These are phyloP conservation scores for Cryphonectria japonica DNA, from an alignment of 2,329 filamentous ascomycete species.

Conservation along the genomic window DNA sequence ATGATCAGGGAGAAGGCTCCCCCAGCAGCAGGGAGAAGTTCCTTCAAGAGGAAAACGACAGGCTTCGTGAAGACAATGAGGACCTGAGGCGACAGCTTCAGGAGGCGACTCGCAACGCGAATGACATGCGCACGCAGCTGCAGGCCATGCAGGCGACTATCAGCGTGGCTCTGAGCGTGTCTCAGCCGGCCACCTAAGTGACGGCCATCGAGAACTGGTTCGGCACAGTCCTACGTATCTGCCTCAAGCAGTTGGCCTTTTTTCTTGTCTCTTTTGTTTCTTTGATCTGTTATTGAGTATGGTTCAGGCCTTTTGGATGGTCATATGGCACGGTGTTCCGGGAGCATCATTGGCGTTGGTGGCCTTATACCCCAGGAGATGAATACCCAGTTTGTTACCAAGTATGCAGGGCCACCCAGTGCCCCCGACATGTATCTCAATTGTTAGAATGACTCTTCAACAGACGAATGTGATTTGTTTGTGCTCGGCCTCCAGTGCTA, in stretches of 20 bases:
- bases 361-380: neutral
- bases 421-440: neutral
- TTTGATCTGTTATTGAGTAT: neutral
- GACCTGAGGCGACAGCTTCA: slow-evolving; percentile 58
- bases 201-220: neutral
- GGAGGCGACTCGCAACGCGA: slow-evolving; percentile 50
- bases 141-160: slow-evolving; percentile 50
- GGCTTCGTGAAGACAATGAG: slow-evolving; percentile 67
- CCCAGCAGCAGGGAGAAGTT: slow-evolving; percentile 37
- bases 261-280: neutral
- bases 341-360: slow-evolving; percentile 13
- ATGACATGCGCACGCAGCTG: slow-evolving; percentile 55
- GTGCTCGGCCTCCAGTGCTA: no score
- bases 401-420: neutral
- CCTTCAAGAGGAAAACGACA: slow-evolving; percentile 68
- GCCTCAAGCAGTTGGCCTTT: neutral
- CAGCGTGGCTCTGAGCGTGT: slow-evolving; percentile 24
- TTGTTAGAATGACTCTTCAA: neutral
- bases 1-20: slow-evolving; percentile 34
- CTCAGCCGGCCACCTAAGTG: slow-evolving; percentile 11
- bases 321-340: slow-evolving; percentile 3
- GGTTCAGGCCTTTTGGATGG: neutral
- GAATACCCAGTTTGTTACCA: neutral
- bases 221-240: neutral
- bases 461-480: neutral